A percentile compares a stretch with the other conserved stretches of the same genome.
phyloP scores from a whole-genome alignment of 1,284 basidiomycete genomes.

The Retiboletus fuscus region DNA sequence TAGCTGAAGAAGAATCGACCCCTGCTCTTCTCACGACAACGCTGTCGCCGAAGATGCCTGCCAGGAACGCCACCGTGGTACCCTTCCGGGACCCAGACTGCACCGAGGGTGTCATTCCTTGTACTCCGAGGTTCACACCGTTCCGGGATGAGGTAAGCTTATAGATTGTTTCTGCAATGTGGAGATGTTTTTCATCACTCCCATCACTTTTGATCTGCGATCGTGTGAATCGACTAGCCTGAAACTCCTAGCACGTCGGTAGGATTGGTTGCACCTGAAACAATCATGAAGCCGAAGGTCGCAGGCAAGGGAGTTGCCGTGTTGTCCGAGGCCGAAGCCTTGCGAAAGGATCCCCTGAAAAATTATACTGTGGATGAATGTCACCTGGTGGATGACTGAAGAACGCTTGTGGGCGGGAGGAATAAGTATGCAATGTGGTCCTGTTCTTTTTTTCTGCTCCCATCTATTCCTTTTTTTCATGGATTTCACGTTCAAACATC shows the following conservation, averaged over 20 bases:
- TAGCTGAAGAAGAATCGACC: slow-evolving; percentile 32
- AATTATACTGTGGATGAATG: slow-evolving; percentile 63
- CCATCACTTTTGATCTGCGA: slow-evolving; percentile 10
- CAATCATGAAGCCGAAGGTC: slow-evolving; percentile 72
- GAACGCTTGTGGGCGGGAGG: slow-evolving; percentile 1
- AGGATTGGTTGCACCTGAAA: slow-evolving; percentile 51
- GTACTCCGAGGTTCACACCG: slow-evolving; percentile 71
- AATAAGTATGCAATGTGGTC: slow-evolving; percentile 1
- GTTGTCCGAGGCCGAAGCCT: slow-evolving; percentile 75
- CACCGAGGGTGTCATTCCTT: slow-evolving; percentile 46
- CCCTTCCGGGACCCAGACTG: slow-evolving; percentile 56
- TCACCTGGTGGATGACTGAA: slow-evolving; percentile 40
- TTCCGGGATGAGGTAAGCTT: slow-evolving; percentile 73
- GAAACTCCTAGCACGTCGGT: slow-evolving; percentile 47
- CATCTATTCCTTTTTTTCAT: slow-evolving; percentile 25
- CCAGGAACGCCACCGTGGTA: slow-evolving; percentile 45
- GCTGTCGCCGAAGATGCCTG: slow-evolving; percentile 47
- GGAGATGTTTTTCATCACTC: slow-evolving; percentile 19
- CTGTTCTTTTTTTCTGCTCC: slow-evolving; percentile 25
- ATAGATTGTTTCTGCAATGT: slow-evolving; percentile 9
- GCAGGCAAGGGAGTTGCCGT: slow-evolving; percentile 55
- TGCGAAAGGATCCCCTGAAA: slow-evolving; percentile 81
- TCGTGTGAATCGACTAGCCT: slow-evolving; percentile 35
- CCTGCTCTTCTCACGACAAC: slow-evolving; percentile 49
- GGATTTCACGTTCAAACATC: not conserved